These are phyloP conservation scores for Alternaria alternata DNA, from an alignment of 2,329 filamentous ascomycete species.

Conservation along the genomic window DNA sequence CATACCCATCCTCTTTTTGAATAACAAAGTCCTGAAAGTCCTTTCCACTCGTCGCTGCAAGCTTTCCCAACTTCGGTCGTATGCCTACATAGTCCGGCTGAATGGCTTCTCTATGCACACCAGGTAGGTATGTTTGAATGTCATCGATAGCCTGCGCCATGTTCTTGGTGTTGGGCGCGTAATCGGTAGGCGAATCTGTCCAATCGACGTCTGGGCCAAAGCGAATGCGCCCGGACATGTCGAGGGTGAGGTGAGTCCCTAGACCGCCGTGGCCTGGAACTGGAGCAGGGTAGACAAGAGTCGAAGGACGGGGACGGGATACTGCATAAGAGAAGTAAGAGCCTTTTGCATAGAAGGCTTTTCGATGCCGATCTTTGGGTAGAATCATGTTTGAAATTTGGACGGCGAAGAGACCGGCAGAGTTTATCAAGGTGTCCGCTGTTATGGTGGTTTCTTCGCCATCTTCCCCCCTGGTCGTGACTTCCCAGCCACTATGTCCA, in stretches of 20 bases:
- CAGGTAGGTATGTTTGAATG: slow-evolving; percentile 81
- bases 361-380: slow-evolving; percentile 62
- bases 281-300: slow-evolving; percentile 88
- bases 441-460: slow-evolving; percentile 67
- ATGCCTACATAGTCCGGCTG: slow-evolving; percentile 90
- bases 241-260: slow-evolving; percentile 92
- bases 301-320: slow-evolving; percentile 69
- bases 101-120: slow-evolving; percentile 71
- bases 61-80: slow-evolving; percentile 77
- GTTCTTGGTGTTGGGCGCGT: slow-evolving; percentile 71
- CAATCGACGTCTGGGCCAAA: slow-evolving; percentile 98
- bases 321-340: slow-evolving; percentile 89
- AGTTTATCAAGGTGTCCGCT: slow-evolving; percentile 80
- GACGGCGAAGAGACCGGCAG: slow-evolving; percentile 81
- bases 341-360: slow-evolving; percentile 87
- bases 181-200: slow-evolving; percentile 75
- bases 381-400: slow-evolving; percentile 83
- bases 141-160: slow-evolving; percentile 73
- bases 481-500: slow-evolving; percentile 72
- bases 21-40: slow-evolving; percentile 89
- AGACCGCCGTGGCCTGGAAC: slow-evolving; percentile 82
- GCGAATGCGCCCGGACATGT: slow-evolving; percentile 81
- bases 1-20: slow-evolving; percentile 75
- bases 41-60: slow-evolving; percentile 67
- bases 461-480: slow-evolving; percentile 58